phyloP scores from a whole-genome alignment of 1,284 basidiomycete genomes.

The Malassezia caprae region DNA sequence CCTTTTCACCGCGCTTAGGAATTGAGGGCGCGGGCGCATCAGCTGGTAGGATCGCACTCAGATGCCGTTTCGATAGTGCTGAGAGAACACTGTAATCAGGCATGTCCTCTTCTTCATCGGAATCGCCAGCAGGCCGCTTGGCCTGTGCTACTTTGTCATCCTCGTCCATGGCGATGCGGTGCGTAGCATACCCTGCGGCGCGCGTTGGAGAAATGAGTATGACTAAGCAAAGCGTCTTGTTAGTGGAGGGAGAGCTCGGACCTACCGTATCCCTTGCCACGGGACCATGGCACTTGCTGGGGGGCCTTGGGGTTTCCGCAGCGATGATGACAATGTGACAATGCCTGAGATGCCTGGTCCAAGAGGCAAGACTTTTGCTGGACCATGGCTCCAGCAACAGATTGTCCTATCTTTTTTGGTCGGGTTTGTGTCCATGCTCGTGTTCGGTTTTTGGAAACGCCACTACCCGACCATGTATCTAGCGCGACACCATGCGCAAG shows the following conservation, averaged over 20 bases:
- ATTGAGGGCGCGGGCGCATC: conserved; percentile 18
- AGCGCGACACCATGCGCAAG: conserved; percentile 75
- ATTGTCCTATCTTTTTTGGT: conserved; percentile 66
- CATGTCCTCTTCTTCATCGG: conserved; percentile 18
- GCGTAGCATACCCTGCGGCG: background rate
- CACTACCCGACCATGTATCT: conserved; percentile 82
- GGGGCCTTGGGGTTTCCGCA: background rate
- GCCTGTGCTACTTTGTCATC: conserved; percentile 1
- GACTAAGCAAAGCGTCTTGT: background rate
- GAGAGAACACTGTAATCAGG: conserved; percentile 18
- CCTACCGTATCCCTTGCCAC: background rate
- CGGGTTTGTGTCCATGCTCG: conserved; percentile 67
- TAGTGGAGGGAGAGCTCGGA: background rate
- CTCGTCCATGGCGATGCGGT: conserved; percentile 8
- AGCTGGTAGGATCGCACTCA: background rate
- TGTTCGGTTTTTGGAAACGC: conserved; percentile 77
- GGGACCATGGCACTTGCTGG: conserved; percentile 1
- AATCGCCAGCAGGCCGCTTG: background rate
- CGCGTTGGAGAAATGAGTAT: background rate
- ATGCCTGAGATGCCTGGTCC: conserved; percentile 15
- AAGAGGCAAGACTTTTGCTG: conserved; percentile 43
- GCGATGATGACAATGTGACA: background rate
- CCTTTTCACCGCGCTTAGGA: conserved; percentile 43
- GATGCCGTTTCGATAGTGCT: conserved; percentile 1
- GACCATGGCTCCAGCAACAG: conserved; percentile 88